Conservation (phyloP, 2,329 filamentous ascomycete species). For the Verticillium klebahnii region DNA sequence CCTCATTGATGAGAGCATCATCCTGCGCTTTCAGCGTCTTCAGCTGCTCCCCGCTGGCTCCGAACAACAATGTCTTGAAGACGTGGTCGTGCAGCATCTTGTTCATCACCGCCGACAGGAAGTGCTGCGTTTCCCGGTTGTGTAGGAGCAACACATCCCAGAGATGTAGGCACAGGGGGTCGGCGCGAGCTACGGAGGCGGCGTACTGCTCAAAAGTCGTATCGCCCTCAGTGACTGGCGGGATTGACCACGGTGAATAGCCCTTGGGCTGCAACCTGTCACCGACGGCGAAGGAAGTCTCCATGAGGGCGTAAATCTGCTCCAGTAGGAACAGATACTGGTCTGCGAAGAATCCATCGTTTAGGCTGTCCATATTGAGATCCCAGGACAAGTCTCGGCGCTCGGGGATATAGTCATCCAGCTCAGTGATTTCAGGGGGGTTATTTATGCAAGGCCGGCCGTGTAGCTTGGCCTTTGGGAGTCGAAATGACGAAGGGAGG, state of each 20-base stretch:
- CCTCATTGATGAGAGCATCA: conserved; percentile 15
- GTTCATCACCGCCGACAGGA: conserved; percentile 24
- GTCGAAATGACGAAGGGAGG: no score
- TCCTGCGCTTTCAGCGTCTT: conserved; percentile 18
- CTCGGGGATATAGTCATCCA: conserved; percentile 4
- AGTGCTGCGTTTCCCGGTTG: conserved; percentile 14
- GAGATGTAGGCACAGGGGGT: conserved; percentile 12
- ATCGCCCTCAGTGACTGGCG: conserved; percentile 16
- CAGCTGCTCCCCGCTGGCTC: conserved; percentile 19
- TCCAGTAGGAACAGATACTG: conserved; percentile 12
- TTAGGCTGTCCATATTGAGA: neutral
- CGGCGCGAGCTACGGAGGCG: conserved; percentile 20
- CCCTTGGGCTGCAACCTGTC: neutral
- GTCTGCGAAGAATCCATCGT: conserved; percentile 5
- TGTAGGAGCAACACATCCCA: conserved; percentile 24
- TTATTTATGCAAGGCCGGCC: neutral
- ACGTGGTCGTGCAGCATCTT: conserved; percentile 19
- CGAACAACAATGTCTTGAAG: conserved; percentile 25
- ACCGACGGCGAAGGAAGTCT: neutral
- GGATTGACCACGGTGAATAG: conserved; percentile 18
- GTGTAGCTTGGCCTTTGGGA: no score
- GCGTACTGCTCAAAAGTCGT: conserved; percentile 13
- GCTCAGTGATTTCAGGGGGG: neutral
- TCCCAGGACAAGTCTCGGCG: conserved; percentile 6
- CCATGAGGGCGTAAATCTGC: conserved; percentile 17